Base-by-base conservation (phyloP, 495 filamentous ascomycete genomes). In the Ramalina peruviana region DNA sequence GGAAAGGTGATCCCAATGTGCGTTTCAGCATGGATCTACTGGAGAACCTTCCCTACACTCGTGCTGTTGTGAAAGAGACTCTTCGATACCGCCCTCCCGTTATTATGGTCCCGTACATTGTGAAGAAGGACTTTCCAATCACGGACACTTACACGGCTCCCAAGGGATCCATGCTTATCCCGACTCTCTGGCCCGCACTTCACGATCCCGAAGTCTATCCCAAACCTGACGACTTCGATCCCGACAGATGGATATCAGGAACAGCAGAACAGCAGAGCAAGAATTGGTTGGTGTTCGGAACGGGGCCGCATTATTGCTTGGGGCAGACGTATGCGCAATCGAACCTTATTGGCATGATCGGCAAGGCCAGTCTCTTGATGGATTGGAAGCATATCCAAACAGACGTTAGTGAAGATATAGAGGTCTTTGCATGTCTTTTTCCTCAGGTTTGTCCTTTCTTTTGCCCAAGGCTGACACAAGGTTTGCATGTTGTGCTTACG, bases 391-490 rank as follows among this genome's bases (percentile, higher is more conserved):
- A 98, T 66, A 75, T 84, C 58, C 62, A 82, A 13, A 98, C 92
- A 16, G 74, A 79, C 0, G 50, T 69, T 42, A 93, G 86, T 0
- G 93, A 98, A 69, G 81, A 93, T 62, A 97, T 98, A 66, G 89
- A 95, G 74, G 90, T 97, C 49, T 98, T 98, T 68, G 92, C 93
- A 10, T 94, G 87, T 21, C 92, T 98, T 51, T 98, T 98, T 75
- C 92, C 92, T 44, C 82, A 84, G 82, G 89, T 94, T 72, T 68
- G 42, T 20, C 36, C 70, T 47, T 40, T 40, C 51, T 48, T 33
- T 41, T 36, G 23, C 17, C 5, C 12, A 33, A 10, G 30, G 30
- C 30, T 33, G 30, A 33, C 30, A 33, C 9, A 4, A 33, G 7
- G 7, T 33, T 3, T 33, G 9, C 7, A 13, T 13, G 9, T 33